Percentiles rank a stretch among this genome's conserved stretches.
These are phyloP conservation scores for Aspergillus sp. DNA, from an alignment of 2,329 filamentous ascomycete genomes.

Conservation along the genomic window DNA sequence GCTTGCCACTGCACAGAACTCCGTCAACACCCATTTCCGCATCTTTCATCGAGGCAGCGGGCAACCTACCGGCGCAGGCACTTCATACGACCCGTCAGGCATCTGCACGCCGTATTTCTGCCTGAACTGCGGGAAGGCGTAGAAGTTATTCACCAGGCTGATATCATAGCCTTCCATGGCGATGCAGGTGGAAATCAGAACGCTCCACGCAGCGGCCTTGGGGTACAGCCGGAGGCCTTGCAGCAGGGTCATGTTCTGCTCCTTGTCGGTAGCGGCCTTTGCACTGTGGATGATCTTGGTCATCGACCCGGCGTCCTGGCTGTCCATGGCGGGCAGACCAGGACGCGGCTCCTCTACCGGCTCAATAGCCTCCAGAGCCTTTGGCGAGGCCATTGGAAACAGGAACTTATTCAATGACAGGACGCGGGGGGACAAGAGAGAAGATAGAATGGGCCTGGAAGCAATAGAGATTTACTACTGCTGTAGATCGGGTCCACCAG, in stretches of 20 bases:
- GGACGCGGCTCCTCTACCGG: constrained; percentile 6
- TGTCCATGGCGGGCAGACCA: constrained; percentile 9
- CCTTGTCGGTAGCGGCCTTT: constrained; percentile 35
- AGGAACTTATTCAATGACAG: constrained; percentile 1
- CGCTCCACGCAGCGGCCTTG: constrained; percentile 73
- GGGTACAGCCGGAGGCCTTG: constrained; percentile 76
- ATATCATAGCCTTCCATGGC: constrained; percentile 88
- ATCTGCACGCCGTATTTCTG: constrained; percentile 30
- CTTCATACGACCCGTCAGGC: constrained; percentile 28
- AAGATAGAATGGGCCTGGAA: no score
- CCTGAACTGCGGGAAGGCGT: constrained; percentile 37
- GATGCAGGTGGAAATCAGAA: constrained; percentile 84
- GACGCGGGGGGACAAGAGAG: neutral
- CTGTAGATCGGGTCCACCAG: no score
- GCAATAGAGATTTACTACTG: no score
- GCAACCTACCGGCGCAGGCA: constrained; percentile 29
- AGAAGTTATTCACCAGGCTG: constrained; percentile 73
- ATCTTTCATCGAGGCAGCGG: neutral
- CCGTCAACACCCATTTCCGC: constrained; percentile 9
- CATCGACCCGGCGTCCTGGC: constrained; percentile 16
- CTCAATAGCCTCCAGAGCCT: constrained; percentile 20
- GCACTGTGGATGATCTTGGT: constrained; percentile 32
- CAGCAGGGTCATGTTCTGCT: constrained; percentile 59
- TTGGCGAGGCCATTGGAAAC: constrained; percentile 20
- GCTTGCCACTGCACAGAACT: constrained; percentile 33